Evolutionary conservation across 441 rosid species (phyloP).

Genomic region (Gossypium davidsonii): DNA sequence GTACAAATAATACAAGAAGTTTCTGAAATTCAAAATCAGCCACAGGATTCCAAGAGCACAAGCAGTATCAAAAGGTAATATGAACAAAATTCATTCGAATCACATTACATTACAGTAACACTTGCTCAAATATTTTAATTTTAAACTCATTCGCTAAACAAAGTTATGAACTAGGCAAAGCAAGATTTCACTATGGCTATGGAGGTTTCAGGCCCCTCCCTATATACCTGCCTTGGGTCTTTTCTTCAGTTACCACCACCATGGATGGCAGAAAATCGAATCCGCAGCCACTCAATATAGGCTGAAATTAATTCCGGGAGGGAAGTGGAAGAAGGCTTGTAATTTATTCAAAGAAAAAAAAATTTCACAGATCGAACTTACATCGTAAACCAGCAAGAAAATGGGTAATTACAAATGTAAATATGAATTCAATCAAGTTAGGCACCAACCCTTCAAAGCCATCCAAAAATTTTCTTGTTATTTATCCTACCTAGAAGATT

Average conservation of each 20-base stretch:
- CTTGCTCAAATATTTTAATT: background rate
- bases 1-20: no score
- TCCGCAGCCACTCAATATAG: background rate
- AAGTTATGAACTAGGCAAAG: no score
- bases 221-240: background rate
- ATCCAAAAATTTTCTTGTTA: constrained; percentile 4
- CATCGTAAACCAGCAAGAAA: constrained; percentile 27
- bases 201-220: background rate
- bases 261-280: background rate
- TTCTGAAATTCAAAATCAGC: no score
- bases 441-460: constrained; percentile 17
- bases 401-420: constrained; percentile 35
- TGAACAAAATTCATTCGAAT: background rate
- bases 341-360: constrained; percentile 30
- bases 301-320: background rate
- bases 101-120: background rate
- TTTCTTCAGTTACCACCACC: background rate
- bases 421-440: constrained; percentile 1
- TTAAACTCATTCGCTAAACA: no score
- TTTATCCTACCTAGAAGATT: constrained; percentile 49
- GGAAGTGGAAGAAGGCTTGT: background rate
- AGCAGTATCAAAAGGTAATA: background rate
- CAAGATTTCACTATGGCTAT: background rate
- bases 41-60: no score
- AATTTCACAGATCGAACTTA: constrained; percentile 16